phyloP scores from a whole-genome alignment of 2,329 filamentous ascomycete genomes.

The Huntiella bhutanensis region DNA sequence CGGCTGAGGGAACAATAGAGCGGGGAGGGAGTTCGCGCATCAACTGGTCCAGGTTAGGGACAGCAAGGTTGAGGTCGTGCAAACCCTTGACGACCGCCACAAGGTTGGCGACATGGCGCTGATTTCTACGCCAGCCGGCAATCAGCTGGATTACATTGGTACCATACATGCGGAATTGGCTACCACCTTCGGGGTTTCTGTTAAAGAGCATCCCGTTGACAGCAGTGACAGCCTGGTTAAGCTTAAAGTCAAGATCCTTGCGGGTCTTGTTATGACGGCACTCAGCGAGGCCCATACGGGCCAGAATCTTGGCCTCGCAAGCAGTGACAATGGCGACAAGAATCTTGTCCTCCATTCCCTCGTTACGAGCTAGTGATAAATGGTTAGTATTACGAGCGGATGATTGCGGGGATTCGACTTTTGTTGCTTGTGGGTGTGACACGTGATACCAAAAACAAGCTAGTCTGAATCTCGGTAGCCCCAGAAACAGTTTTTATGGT shows the following conservation, averaged over 20 bases:
- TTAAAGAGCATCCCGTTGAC: slow-evolving; percentile 8
- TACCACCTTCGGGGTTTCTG: slow-evolving; percentile 3
- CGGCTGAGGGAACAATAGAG: slow-evolving; percentile 8
- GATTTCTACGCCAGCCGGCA: slow-evolving; percentile 4
- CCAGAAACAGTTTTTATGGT: no score
- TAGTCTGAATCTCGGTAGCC: no score
- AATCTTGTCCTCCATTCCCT: slow-evolving; percentile 9
- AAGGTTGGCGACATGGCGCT: slow-evolving; percentile 1
- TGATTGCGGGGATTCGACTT: no score
- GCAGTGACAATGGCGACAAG: slow-evolving; percentile 6
- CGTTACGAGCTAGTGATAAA: slow-evolving; percentile 2
- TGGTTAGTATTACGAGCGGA: no score
- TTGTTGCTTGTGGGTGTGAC: not conserved
- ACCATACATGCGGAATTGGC: slow-evolving; percentile 5
- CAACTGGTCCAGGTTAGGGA: slow-evolving; percentile 5
- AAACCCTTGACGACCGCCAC: slow-evolving; percentile 6
- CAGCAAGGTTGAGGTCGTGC: not conserved
- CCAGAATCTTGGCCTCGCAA: slow-evolving; percentile 10
- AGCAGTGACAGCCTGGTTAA: slow-evolving; percentile 7
- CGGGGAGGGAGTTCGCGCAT: slow-evolving; percentile 6
- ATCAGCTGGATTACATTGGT: slow-evolving; percentile 5
- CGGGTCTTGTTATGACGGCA: slow-evolving; percentile 11
- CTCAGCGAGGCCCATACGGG: slow-evolving; percentile 9
- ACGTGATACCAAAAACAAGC: not conserved
- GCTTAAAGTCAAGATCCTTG: slow-evolving; percentile 10